Evolutionary conservation across 1,284 basidiomycete genomes (phyloP).

Genomic region (Pyrrhoderma noxium): DNA sequence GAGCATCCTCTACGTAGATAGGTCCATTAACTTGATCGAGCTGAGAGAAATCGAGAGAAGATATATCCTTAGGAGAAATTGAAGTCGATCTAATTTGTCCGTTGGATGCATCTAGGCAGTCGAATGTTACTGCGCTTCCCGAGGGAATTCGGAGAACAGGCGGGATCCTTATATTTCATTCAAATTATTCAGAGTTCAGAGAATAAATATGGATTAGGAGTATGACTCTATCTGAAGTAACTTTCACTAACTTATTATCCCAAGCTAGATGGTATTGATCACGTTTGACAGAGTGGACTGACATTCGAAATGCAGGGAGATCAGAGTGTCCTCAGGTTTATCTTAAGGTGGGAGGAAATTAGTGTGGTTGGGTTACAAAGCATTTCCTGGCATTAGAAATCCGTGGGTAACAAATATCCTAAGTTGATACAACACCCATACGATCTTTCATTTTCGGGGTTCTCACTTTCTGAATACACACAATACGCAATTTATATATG

Average conservation of each 20-base stretch:
- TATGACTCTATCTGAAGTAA: not conserved
- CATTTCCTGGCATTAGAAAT: too few relatives aligned
- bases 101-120: slow-evolving; percentile 57
- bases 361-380: too few relatives aligned
- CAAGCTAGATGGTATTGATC: slow-evolving; percentile 45
- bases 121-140: slow-evolving; percentile 47
- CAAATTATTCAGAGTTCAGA: too few relatives aligned
- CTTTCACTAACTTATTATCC: slow-evolving; percentile 44
- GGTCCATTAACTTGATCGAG: slow-evolving; percentile 56
- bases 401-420: too few relatives aligned
- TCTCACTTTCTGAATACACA: not conserved
- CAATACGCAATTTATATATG: too few relatives aligned
- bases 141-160: slow-evolving; percentile 44
- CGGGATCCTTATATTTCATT: slow-evolving; percentile 33
- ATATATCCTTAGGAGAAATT: slow-evolving; percentile 30
- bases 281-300: slow-evolving; percentile 46
- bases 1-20: slow-evolving; percentile 41
- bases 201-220: not conserved
- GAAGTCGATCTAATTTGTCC: slow-evolving; percentile 47
- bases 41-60: slow-evolving; percentile 36
- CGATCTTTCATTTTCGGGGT: not conserved
- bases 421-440: too few relatives aligned
- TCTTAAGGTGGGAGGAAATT: too few relatives aligned
- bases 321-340: too few relatives aligned
- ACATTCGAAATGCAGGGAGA: too few relatives aligned